Base-by-base conservation (phyloP, 2,329 filamentous ascomycete genomes). In the Diplodia sapinea region DNA sequence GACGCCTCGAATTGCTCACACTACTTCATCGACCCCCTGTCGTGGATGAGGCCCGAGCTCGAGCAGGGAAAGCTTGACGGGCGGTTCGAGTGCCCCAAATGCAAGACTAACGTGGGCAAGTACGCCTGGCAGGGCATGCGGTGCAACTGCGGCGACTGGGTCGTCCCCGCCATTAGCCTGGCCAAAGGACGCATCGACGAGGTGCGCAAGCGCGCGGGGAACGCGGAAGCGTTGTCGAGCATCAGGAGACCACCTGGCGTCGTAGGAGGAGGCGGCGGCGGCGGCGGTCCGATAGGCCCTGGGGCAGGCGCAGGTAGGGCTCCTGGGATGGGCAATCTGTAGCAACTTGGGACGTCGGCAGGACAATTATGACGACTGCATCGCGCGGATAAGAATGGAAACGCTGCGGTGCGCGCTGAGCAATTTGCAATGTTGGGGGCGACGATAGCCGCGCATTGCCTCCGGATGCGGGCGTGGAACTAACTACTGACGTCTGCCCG, bases 91-190 rank as follows among this genome's bases (percentile, higher is more conserved):
- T 99, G 95, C 74, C 94, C 95, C 11, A 91, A 90, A 74, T 99
- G 95, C 78, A 88, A 87, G 56, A 88, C 91, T 50, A 93, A 92
- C 64, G 88, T 98, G 57, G 95, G 95, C 49, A 91, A 95, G 73
- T 99, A 97, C 76, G 91, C 94, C 64, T 99, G 95, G 95, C 93
- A 96, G 77, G 95, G 95, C 15, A 90, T 97, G 85, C 89, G 89
- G 77, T 99, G 95, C 81, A 95, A 89, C 75, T 99, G 95, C 78
- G 89, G 90, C 47, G 88, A 90, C 70, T 98, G 95, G 94, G 86
- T 97, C 26, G 91, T 93, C 62, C 94, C 95, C 9, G 94, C 91
- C 0, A 95, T 99, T 77, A 94, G 91, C 69, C 83, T 98, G 69
- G 90, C 93, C 65, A 91, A 89, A 78, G 89, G 91, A 65, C 89